Evolutionary conservation across 1,139 yeast genomes (phyloP).

Genomic region (Blastobotrys illinoisensis): DNA sequence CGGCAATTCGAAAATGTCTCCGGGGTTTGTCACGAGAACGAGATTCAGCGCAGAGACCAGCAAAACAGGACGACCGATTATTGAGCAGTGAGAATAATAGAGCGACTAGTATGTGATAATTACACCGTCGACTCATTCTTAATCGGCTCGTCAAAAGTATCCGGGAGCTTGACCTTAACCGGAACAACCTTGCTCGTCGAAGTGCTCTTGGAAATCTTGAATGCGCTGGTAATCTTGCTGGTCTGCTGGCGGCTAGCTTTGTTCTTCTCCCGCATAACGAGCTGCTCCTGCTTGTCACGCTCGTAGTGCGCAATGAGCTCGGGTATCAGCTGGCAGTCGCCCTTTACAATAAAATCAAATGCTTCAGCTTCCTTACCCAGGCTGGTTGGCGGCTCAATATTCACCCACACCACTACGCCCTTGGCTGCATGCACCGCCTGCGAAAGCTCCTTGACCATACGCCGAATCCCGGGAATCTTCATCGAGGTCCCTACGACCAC

Average conservation of each 20-base stretch:
- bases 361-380: constrained; percentile 43
- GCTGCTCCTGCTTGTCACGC: constrained; percentile 14
- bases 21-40: too few species aligned
- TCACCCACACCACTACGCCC: constrained; percentile 55
- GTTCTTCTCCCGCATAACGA: constrained; percentile 14
- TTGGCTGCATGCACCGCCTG: constrained; percentile 55
- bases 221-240: constrained; percentile 12
- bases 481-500: constrained; percentile 82
- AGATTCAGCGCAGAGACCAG: too few species aligned
- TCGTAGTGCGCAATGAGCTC: constrained; percentile 33
- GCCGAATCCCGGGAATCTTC: constrained; percentile 80
- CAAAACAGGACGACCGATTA: too few species aligned
- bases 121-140: not conserved
- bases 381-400: constrained; percentile 46
- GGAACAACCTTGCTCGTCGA: not conserved
- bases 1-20: too few species aligned
- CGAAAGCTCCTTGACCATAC: constrained; percentile 66
- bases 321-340: constrained; percentile 54
- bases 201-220: constrained; percentile 13
- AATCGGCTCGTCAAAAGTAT: not conserved
- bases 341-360: constrained; percentile 50
- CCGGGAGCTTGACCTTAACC: not conserved
- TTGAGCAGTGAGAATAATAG: too few species aligned
- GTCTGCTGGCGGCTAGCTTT: constrained; percentile 10
- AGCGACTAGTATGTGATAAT: too few species aligned